phyloP scores from a whole-genome alignment of 176 grass and related monocot genomes.

The Musa troglodytarum region DNA sequence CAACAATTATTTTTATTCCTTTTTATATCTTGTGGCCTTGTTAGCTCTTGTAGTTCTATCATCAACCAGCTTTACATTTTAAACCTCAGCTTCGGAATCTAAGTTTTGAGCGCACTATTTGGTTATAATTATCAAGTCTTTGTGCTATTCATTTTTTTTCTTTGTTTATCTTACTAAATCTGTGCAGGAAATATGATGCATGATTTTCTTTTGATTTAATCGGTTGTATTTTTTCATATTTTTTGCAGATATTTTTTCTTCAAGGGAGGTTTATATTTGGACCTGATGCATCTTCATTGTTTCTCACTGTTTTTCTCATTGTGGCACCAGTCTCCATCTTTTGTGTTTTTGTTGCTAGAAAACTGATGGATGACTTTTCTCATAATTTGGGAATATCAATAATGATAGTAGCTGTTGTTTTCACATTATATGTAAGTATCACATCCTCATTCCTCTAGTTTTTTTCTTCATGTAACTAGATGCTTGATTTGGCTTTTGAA shows the following conservation, averaged over 20 bases:
- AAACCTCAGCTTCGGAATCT: no score
- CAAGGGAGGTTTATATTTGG: constrained; percentile 97
- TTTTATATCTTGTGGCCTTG: no score
- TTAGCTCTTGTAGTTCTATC: no score
- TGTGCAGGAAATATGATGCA: not conserved
- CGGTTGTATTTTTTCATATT: constrained; percentile 8
- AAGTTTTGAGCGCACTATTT: no score
- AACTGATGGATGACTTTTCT: constrained; percentile 86
- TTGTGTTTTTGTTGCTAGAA: constrained; percentile 84
- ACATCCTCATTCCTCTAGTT: not conserved
- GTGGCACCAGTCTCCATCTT: constrained; percentile 71
- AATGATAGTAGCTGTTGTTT: constrained; percentile 70
- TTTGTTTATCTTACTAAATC: not conserved
- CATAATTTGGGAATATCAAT: constrained; percentile 70
- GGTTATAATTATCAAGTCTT: no score
- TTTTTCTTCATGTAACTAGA: not conserved
- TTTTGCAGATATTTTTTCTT: constrained; percentile 80
- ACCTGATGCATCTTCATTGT: constrained; percentile 87
- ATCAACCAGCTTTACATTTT: no score
- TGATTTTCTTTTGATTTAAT: not conserved
- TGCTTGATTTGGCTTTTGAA: not conserved
- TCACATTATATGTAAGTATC: constrained; percentile 84
- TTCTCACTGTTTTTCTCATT: constrained; percentile 91
- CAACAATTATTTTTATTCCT: no score
- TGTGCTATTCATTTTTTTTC: not conserved